These are phyloP conservation scores for Piper betle DNA, from an alignment of 164 flowering plant genomes.

Conservation along the genomic window DNA sequence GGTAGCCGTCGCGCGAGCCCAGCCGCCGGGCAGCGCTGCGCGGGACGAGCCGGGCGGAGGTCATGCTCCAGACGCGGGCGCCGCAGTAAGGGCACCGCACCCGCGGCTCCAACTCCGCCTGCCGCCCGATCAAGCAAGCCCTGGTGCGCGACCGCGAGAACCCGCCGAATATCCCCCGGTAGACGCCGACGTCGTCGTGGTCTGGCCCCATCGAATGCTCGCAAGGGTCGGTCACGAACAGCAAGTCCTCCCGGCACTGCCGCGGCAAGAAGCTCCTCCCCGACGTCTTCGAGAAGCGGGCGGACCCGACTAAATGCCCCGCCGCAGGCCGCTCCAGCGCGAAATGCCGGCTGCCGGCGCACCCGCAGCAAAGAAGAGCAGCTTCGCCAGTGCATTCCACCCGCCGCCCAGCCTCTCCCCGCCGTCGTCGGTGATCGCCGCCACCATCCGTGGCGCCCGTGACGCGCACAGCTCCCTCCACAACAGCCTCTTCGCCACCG, in stretches of 20 bases:
- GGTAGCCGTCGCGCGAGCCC: constrained; percentile 46
- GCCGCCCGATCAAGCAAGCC: constrained; percentile 37
- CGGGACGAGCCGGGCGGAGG: constrained; percentile 57
- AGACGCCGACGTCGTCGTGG: constrained; percentile 59
- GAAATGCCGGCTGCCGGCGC: constrained; percentile 38
- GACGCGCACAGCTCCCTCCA: constrained; percentile 59
- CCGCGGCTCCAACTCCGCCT: constrained; percentile 36
- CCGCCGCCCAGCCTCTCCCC: constrained; percentile 38
- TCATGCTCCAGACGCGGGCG: constrained; percentile 90
- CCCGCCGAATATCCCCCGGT: constrained; percentile 61
- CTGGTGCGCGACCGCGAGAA: constrained; percentile 53
- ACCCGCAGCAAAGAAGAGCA: constrained; percentile 73
- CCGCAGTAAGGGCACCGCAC: constrained; percentile 76
- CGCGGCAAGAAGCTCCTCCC: constrained; percentile 64
- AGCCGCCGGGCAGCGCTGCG: constrained; percentile 59
- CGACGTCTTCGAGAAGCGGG: constrained; percentile 85
- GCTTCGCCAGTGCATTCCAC: constrained; percentile 74
- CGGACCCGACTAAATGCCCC: constrained; percentile 41
- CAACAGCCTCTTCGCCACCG: constrained; percentile 53
- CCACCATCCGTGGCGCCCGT: constrained; percentile 56
- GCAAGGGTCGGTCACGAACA: constrained; percentile 82
- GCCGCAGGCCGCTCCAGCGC: constrained; percentile 18
- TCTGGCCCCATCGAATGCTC: constrained; percentile 45
- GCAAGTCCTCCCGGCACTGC: constrained; percentile 43
- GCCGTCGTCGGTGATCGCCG: constrained; percentile 22